Base-by-base conservation (phyloP, 2,329 filamentous ascomycete species). In the Ophiostoma piceae region DNA sequence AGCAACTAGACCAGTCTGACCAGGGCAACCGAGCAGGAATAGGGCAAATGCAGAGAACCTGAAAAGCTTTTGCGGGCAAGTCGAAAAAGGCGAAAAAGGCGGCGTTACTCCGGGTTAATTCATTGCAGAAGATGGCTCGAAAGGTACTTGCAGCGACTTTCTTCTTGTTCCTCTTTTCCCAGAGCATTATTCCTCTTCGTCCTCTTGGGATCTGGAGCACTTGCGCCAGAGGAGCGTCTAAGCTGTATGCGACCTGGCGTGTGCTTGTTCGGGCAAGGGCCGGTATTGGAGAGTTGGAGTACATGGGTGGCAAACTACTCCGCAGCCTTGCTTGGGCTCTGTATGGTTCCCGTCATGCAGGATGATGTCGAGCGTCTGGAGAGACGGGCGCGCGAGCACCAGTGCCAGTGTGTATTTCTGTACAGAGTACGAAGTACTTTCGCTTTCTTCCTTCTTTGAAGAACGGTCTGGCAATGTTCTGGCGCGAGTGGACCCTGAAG, bases 81-180 rank as follows among this genome's bases (percentile, higher is more conserved):
- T 57, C 12, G 51, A 57, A 65, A 65, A 65, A 35, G 35, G 35
- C 35, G 35, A 35, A 35, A 65, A 65, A 8, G 16, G 16, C 62
- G 62, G 62, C 62, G 32, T 39, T 65, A 65, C 62, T 65, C 62
- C 62, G 62, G 62, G 62, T 39, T 39, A 65, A 65, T 65, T 12
- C 62, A 11, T 26, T 32, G 16, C 22, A 26, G 57, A 41, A 41
- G 16, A 62, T 1, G 57, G 57, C 6, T 26, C 51, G 43, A 19
- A 26, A 26, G n/a, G 22, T 54, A 54, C 47, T 22, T 54, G 47
- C 47, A 54, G 19, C 51, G n/a, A 57, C 51, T 57, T 11, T 26
- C 26, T 29, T 29, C 26, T 29, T 29, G 26, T 29, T 29, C 26
- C 26, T 29, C 26, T 29, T 29, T 29, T 29, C 26, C 26, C 26